Base-by-base conservation (phyloP, 352 stramenopile genomes). In the Thraustotheca clavata region DNA sequence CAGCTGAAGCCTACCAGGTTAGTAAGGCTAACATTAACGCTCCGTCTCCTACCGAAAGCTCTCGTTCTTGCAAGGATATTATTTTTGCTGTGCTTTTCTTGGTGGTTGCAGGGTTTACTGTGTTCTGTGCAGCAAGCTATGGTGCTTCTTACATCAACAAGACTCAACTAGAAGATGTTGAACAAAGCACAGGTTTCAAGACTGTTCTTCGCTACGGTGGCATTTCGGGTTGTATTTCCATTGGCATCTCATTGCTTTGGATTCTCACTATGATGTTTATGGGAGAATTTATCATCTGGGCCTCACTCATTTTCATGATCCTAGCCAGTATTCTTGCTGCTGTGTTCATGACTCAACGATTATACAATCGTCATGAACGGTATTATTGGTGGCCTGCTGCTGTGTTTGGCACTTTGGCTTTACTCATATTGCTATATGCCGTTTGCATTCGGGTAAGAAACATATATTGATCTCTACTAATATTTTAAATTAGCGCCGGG, bases 241-340 rank as follows among this genome's bases (percentile, higher is more conserved):
- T 86, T 46, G 75, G 71, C 18, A 80, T 90, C 63, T 88, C 79
- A 27, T 63, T 93, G 11, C 68, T 86, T 27, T 92, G 83, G 83
- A 87, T 92, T 67, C 69, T 67, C 32, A 20, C 84, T 69, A 91
- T 91, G 80, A 79, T 91, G 26, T 39, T 61, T 38, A 62, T 69
- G 1, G 76, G 73, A 22, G 62, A 73, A 36, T 39, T 79, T 41
- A 63, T 84, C 59, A 86, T 86, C 63, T 86, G 76, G 75, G 55
- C 71, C 49, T 76, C 76, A 59, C 67, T 92, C 38, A 49, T 68
- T 11, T 66, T 70, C 34, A 84, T 79, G 62, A 77, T 84, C 54
- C 24, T n/a, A 12, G 49, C 31, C 11, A 57, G 46, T 38, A 59
- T 62, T 7, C 72, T 82, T 47, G 77, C 71, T 48, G 67, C 71